phyloP scores from a whole-genome alignment of 2,329 filamentous ascomycete species.

The Hypomyces rosellus region DNA sequence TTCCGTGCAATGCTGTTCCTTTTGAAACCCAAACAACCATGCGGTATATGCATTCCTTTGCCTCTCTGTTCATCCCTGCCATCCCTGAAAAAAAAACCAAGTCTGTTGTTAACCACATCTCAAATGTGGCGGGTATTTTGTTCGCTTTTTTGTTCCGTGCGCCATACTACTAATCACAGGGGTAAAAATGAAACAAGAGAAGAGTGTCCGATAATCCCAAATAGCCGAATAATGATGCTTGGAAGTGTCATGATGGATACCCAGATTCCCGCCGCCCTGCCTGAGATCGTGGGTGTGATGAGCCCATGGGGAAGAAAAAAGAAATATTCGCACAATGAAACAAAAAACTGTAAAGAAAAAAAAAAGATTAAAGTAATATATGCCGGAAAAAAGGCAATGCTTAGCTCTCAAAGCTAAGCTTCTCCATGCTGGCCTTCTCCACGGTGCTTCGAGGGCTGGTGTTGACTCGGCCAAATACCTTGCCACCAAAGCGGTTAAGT shows the following conservation, averaged over 20 bases:
- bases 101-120: conserved; percentile 12
- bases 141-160: conserved; percentile 26
- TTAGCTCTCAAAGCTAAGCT: conserved; percentile 38
- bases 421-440: conserved; percentile 46
- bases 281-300: background rate
- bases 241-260: background rate
- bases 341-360: background rate
- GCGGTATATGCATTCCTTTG: conserved; percentile 8
- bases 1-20: conserved; percentile 11
- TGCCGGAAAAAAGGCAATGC: background rate
- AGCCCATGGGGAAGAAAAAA: background rate
- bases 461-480: conserved; percentile 50
- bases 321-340: background rate
- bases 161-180: conserved; percentile 17
- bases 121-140: conserved; percentile 24
- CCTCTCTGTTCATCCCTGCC: conserved; percentile 7
- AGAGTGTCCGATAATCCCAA: background rate
- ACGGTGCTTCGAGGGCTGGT: conserved; percentile 48
- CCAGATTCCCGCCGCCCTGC: background rate
- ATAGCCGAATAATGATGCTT: background rate
- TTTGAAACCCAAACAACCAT: conserved; percentile 5
- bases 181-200: conserved; percentile 9
- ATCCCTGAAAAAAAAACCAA: conserved; percentile 4
- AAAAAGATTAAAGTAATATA: background rate
- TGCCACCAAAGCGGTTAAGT: conserved; percentile 50